Evolutionary conservation across 441 rosid species (phyloP).

Genomic region (Adansonia gregorii): DNA sequence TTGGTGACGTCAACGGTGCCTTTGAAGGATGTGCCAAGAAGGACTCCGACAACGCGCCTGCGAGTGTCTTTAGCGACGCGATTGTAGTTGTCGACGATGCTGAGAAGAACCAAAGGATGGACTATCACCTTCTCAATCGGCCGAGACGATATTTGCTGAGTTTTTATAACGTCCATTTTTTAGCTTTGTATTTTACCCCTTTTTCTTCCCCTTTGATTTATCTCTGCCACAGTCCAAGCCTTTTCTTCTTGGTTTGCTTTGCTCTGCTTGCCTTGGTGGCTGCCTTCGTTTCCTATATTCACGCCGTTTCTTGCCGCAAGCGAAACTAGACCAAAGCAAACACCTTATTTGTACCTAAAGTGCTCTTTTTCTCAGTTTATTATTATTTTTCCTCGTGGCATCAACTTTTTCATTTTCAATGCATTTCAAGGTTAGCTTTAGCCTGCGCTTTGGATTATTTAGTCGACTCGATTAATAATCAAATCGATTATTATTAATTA

Average conservation of each 20-base stretch:
- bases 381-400: no score
- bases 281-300: background rate
- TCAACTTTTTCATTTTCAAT: no score
- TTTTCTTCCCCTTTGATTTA: background rate
- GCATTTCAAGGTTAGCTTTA: no score
- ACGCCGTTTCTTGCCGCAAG: background rate
- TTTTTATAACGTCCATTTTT: slow-evolving; percentile 79
- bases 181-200: background rate
- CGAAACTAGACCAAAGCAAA: background rate
- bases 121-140: slow-evolving; percentile 88
- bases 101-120: slow-evolving; percentile 88
- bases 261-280: no score
- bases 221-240: background rate
- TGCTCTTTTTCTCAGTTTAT: no score
- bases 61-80: slow-evolving; percentile 84
- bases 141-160: slow-evolving; percentile 67
- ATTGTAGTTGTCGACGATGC: slow-evolving; percentile 83
- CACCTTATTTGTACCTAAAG: background rate
- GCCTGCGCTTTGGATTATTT: no score
- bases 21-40: slow-evolving; percentile 69
- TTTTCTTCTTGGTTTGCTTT: background rate
- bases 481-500: no score
- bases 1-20: slow-evolving; percentile 83
- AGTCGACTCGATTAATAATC: no score
- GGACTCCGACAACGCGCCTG: slow-evolving; percentile 81